Evolutionary conservation across 2,329 filamentous ascomycete genomes (phyloP), one percentile per base, ranked within the genome.

Genomic region (Curvularia eragrostidis): DNA sequence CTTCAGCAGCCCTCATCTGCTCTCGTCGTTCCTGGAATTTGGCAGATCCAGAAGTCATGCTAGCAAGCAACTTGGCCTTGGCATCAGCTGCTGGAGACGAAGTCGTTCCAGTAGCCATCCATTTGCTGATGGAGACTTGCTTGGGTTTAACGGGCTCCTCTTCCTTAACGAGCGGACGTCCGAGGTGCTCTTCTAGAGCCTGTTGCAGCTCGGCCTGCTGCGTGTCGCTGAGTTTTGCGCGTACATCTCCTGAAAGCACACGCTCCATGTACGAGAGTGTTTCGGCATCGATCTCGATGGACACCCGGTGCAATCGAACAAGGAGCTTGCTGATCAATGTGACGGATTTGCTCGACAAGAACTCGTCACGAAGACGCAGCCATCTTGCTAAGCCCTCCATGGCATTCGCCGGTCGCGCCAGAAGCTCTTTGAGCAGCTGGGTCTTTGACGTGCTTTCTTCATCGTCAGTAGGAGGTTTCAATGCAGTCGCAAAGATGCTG

Each of bases 351-450:
- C 85, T 87, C 34, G 95, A 89, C 7, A 99, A 84, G 77, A 93
- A 97, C 54, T 87, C 84, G 74, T 99, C 95, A 62, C 94, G 90
- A 4, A 99, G 83, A 56, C 95, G 88, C 53, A 99, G 85, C 92
- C 96, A 97, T 73, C 90, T 91, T 36, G 90, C 89, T 77, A 97
- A 89, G 15, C 79, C 81, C 59, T 87, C 87, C 74, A 89, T 85
- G 10, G 91, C 84, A 49, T 77, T 77, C 5, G 86, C 86, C 2
- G 91, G 89, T 13, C 86, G 82, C 50, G 87, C 83, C 18, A 94
- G 79, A 28, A 93, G 82, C 51, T 80, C 81, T 61, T 82, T 82
- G 8, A 83, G 77, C 54, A 70, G 60, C 44, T 70, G 70, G 21
- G 71, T 73, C 24, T 70, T 69, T 26, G 72, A 76, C 12, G 69